phyloP scores from a whole-genome alignment of 2,329 filamentous ascomycete species.

The Epichloe hybrida region DNA sequence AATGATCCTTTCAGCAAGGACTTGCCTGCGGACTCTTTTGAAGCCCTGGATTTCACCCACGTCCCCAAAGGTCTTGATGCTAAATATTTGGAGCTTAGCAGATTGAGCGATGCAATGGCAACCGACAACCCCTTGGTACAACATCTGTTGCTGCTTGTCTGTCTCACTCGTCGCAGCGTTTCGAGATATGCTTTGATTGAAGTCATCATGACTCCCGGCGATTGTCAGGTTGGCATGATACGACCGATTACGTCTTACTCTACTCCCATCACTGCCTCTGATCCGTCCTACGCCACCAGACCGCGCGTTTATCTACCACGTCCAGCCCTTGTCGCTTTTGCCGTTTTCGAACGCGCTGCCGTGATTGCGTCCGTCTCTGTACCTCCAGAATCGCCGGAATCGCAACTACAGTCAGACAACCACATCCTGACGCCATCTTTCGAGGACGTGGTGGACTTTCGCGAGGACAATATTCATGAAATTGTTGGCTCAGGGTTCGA shows the following conservation, averaged over 20 bases:
- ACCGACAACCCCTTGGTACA: conserved; percentile 38
- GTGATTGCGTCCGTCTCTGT: conserved; percentile 62
- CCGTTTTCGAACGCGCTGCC: conserved; percentile 67
- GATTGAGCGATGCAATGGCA: conserved; percentile 35
- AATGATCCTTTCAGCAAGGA: conserved; percentile 34
- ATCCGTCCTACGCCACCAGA: conserved; percentile 22
- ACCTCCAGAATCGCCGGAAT: conserved; percentile 56
- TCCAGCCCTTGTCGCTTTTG: conserved; percentile 66
- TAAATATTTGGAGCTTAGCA: conserved; percentile 36
- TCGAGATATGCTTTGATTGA: conserved; percentile 67
- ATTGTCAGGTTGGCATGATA: conserved; percentile 47
- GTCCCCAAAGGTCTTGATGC: conserved; percentile 39
- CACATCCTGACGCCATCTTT: conserved; percentile 53
- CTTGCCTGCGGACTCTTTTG: conserved; percentile 46
- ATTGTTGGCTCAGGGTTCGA: conserved; percentile 52
- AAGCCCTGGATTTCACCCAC: conserved; percentile 69
- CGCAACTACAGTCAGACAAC: conserved; percentile 58
- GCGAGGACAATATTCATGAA: conserved; percentile 48
- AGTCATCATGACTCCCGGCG: conserved; percentile 42
- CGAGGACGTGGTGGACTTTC: conserved; percentile 77
- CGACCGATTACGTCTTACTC: conserved; percentile 55
- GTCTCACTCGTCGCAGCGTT: conserved; percentile 36
- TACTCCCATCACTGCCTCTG: conserved; percentile 31
- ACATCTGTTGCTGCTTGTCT: conserved; percentile 48
- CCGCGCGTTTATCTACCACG: conserved; percentile 66